Evolutionary conservation across 805 yeast genomes (phyloP).

Genomic region (Saturnispora besseyi): DNA sequence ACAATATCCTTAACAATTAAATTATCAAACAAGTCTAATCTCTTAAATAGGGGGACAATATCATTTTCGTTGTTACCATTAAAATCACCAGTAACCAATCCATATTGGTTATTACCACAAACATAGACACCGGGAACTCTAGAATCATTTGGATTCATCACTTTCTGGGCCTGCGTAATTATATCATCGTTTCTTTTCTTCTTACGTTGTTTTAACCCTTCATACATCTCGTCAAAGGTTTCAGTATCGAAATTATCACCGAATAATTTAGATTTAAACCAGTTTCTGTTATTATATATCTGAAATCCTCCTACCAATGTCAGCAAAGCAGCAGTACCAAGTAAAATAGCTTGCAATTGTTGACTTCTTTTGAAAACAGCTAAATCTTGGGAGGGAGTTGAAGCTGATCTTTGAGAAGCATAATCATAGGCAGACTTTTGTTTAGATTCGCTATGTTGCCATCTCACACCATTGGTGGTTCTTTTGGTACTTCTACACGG

Average conservation of each 20-base stretch:
- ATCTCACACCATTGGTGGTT: background rate
- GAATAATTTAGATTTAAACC: conserved; percentile 30
- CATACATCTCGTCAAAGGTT: conserved; percentile 32
- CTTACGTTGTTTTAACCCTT: conserved; percentile 21
- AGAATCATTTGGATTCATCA: conserved; percentile 31
- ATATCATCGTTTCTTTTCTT: conserved; percentile 15
- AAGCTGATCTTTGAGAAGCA: background rate
- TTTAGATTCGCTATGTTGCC: background rate
- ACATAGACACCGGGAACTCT: conserved; percentile 49
- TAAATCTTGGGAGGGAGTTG: conserved; percentile 1
- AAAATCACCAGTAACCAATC: conserved; percentile 22
- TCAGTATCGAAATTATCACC: conserved; percentile 27
- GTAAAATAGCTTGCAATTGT: background rate
- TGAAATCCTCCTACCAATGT: conserved; percentile 35
- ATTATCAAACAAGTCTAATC: conserved; percentile 58
- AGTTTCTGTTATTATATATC: conserved; percentile 27
- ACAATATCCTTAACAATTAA: conserved; percentile 48
- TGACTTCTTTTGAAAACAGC: background rate
- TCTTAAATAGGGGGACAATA: conserved; percentile 43
- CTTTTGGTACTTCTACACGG: background rate
- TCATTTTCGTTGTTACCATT: conserved; percentile 16
- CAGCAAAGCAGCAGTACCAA: conserved; percentile 33
- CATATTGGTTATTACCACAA: conserved; percentile 49
- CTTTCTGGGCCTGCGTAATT: conserved; percentile 15
- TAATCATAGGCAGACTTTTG: conserved; percentile 2